Conservation (phyloP, 2,329 filamentous ascomycete genomes). For the Cladophialophora chaetospira region DNA sequence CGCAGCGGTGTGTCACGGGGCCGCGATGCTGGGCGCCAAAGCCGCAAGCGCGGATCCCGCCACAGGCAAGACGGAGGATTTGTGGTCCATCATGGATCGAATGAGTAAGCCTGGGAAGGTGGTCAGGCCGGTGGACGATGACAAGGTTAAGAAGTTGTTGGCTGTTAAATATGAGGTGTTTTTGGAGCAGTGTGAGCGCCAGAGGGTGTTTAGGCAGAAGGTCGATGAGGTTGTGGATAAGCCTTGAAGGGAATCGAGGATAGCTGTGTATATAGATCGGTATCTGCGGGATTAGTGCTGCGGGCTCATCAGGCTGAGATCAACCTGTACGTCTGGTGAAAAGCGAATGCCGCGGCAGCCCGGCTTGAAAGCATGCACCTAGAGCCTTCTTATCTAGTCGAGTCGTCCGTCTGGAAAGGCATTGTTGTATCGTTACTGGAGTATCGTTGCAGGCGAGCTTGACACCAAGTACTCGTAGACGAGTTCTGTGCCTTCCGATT, state of each 20-base stretch:
- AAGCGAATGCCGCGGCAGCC: too few species aligned
- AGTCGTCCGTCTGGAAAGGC: too few species aligned
- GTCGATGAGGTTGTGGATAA: constrained; percentile 62
- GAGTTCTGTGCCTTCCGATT: neutral
- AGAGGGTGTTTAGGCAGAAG: constrained; percentile 77
- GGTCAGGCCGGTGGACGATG: constrained; percentile 72
- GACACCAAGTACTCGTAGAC: too few species aligned
- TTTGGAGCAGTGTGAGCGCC: constrained; percentile 83
- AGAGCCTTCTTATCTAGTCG: too few species aligned
- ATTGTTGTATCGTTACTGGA: too few species aligned
- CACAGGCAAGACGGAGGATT: constrained; percentile 75
- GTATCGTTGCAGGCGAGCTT: too few species aligned
- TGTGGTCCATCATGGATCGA: constrained; percentile 97
- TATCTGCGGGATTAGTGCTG: neutral
- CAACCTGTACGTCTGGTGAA: too few species aligned
- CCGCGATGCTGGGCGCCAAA: constrained; percentile 96
- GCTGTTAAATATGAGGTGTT: constrained; percentile 95
- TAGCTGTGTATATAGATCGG: neutral
- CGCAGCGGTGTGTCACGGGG: constrained; percentile 95
- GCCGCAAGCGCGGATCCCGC: constrained; percentile 76
- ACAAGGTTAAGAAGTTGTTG: constrained; percentile 75
- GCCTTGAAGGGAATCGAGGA: neutral
- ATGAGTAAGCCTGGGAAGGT: constrained; percentile 93
- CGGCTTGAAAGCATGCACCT: too few species aligned
- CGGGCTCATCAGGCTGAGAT: too few species aligned